Base-by-base conservation (phyloP, 2,329 filamentous ascomycete genomes). In the Cryphonectria nitschkei region DNA sequence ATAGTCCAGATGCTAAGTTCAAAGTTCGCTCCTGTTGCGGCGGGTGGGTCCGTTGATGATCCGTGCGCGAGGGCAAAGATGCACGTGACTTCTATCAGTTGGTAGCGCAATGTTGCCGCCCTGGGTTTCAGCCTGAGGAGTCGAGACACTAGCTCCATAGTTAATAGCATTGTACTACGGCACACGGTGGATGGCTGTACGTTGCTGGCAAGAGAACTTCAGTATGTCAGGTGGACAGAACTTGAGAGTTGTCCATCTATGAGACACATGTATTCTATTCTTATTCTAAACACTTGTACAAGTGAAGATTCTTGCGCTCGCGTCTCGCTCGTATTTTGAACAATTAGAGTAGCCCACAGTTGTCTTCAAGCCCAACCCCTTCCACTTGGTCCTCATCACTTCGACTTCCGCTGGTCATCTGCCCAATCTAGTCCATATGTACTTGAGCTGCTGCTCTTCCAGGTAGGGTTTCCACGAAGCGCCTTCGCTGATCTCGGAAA, bases 251-350 rank as follows among this genome's bases (percentile, higher is more conserved):
- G 16, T 58, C 5, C 54, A 37, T 63, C 19, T 7, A 34, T 39
- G 34, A 32, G 19, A 52, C 65, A 29, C 11, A 46, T 54, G 37
- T 16, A 9, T 65, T 60, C 37, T 37, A 29, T 52, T 37, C 43
- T 46, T 14, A 64, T 29, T 72, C 68, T 58, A 67, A 34, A 58
- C 65, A 41, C 34, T 26, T 67, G 16, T 64, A 72, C 46, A 66
- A 13, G 39, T 43, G n/a, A n/a, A 19, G 16, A 22, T 65, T 74
- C 71, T 14, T 76, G 75, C 7, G 60, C 8, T 41, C 22, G 61
- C 13, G 4, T 41, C 26, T 41, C 2, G 61, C 61, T 63, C 13
- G 41, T 64, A 37, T 9, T n/a, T n/a, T 7, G 19, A 22, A 61
- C 58, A 61, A 19, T 2, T 19, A 58, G 29, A 16, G 14, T 8